Evolutionary conservation across 306 rosid species (phyloP), one percentile per base, ranked within the genome.

Genomic region (Prunus campanulata): DNA sequence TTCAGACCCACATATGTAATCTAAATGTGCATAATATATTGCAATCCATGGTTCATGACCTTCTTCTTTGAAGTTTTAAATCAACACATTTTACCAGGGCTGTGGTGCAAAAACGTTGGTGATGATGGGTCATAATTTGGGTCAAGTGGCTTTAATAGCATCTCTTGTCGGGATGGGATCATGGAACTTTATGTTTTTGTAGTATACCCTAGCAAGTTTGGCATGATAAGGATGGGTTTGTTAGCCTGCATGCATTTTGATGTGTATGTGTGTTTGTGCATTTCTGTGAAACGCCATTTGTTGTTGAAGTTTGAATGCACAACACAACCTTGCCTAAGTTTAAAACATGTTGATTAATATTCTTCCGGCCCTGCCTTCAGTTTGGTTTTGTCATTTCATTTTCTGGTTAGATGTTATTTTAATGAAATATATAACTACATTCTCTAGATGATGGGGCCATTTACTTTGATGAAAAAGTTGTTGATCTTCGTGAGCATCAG

Each of bases 401-500:
- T 39, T 64, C 74, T 35, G 56, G 66, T 51, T 46, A 35, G 30
- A 8, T 78, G 46, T 52, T 72, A 18, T 72, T 63, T 71, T 12
- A n/a, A 7, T 42, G 11, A 8, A 9, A 25, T 30, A 35, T 68
- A 6, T 49, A 61, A 32, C 3, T 77, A 54, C 46, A 42, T 66
- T 75, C 72, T 88, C 75, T 86, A 96, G 99, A 91, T 84, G 98
- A 96, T 70, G 99, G 96, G 14, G 84, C 94, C 57, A 83, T 88
- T 72, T 96, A 89, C 77, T 93, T 96, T 81, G 98, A 89, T 22
- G 99, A 96, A 83, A 96, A 91, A 88, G 80, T 78, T 69, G 88
- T 93, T 68, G 86, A 86, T 79, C 91, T 89, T 72, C 82, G 30
- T 59, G 93, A 85, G 83, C 88, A 86, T 81, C 91, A 77, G 30